Percentiles rank a stretch among this genome's conserved stretches.
These are phyloP conservation scores for Raddia guianensis DNA, from an alignment of 176 grass and related monocot species.

Conservation along the genomic window DNA sequence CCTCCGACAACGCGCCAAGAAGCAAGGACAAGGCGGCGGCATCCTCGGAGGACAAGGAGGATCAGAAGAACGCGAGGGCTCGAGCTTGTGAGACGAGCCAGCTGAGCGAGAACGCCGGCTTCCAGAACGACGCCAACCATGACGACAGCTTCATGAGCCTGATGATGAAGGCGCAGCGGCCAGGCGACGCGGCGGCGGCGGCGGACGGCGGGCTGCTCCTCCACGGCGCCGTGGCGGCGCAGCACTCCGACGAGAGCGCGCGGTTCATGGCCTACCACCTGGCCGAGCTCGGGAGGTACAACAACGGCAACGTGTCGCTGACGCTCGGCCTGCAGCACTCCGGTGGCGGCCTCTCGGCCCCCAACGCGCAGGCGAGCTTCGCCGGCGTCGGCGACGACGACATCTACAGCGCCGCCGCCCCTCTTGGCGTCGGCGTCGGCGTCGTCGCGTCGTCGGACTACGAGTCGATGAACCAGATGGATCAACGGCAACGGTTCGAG, in stretches of 20 bases:
- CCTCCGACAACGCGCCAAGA: slow-evolving; percentile 73
- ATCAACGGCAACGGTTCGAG: slow-evolving; percentile 63
- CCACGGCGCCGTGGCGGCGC: slow-evolving; percentile 39
- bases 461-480: slow-evolving; percentile 60
- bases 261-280: slow-evolving; percentile 75
- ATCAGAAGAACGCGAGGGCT: slow-evolving; percentile 49
- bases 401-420: slow-evolving; percentile 64
- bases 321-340: slow-evolving; percentile 85
- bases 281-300: slow-evolving; percentile 63
- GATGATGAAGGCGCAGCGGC: slow-evolving; percentile 73
- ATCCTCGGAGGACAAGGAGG: slow-evolving; percentile 77
- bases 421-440: slow-evolving; percentile 47
- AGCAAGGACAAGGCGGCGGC: slow-evolving; percentile 58
- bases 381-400: slow-evolving; percentile 53
- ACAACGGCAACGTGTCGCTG: slow-evolving; percentile 74
- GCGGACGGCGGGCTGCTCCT: slow-evolving; percentile 51
- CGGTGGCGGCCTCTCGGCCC: slow-evolving; percentile 51
- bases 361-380: slow-evolving; percentile 61
- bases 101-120: slow-evolving; percentile 58
- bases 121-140: slow-evolving; percentile 55
- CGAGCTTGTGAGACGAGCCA: slow-evolving; percentile 58
- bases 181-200: slow-evolving; percentile 14
- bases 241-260: slow-evolving; percentile 46
- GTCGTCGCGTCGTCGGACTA: slow-evolving; percentile 50
- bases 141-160: slow-evolving; percentile 95